These are phyloP conservation scores for Bacterosira constricta DNA, from an alignment of 108 stramenopile species.

Conservation along the genomic window DNA sequence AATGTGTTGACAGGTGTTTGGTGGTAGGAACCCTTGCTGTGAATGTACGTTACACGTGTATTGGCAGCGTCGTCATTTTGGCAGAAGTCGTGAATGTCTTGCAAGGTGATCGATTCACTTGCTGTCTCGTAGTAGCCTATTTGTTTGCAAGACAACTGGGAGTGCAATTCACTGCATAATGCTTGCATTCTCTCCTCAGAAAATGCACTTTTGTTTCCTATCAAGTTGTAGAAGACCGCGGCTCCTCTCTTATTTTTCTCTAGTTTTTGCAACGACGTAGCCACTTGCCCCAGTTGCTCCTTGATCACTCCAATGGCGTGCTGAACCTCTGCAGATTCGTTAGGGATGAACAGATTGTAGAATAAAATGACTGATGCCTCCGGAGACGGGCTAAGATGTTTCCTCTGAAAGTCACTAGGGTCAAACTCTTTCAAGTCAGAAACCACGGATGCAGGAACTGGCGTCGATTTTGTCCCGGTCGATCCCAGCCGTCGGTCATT, in stretches of 20 bases:
- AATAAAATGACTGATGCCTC: conserved; percentile 29
- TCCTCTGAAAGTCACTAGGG: conserved; percentile 3
- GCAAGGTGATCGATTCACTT: conserved; percentile 38
- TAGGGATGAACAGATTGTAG: conserved; percentile 49
- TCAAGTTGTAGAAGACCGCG: conserved; percentile 43
- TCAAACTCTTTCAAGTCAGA: not conserved
- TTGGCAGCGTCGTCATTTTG: conserved; percentile 17
- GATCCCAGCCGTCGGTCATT: not conserved
- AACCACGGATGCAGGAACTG: not conserved
- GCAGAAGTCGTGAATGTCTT: conserved; percentile 39
- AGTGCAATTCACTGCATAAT: conserved; percentile 23
- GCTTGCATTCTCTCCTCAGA: conserved; percentile 26
- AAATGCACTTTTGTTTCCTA: conserved; percentile 24
- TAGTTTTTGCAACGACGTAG: conserved; percentile 14
- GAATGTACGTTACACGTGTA: conserved; percentile 43
- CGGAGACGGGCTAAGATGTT: conserved; percentile 7
- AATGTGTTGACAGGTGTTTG: conserved; percentile 32
- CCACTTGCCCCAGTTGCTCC: conserved; percentile 49
- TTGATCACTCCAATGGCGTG: conserved; percentile 32
- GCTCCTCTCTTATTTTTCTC: conserved; percentile 10
- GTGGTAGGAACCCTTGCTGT: conserved; percentile 47
- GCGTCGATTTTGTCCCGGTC: not conserved
- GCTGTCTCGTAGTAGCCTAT: conserved; percentile 36
- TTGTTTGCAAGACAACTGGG: conserved; percentile 28
- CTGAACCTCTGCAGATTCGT: conserved; percentile 8